phyloP scores from a whole-genome alignment of 768 basidiomycete genomes.

The Amanita rimosa region DNA sequence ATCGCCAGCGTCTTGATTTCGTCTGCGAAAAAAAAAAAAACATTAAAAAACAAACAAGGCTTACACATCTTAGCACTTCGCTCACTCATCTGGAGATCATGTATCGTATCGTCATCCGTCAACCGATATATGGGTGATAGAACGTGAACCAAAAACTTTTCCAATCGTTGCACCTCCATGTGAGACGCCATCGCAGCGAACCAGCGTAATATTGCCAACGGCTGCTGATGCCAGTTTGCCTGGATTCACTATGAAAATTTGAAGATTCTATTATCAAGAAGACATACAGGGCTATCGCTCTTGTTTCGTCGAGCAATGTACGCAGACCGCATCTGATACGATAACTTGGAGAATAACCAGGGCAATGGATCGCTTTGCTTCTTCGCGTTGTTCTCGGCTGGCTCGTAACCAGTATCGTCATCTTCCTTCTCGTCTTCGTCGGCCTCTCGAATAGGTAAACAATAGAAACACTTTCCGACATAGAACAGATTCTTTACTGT shows the following conservation, averaged over 20 bases:
- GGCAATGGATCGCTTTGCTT: slow-evolving; percentile 46
- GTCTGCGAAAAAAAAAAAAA: slow-evolving; percentile 31
- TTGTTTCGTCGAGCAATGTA: slow-evolving; percentile 59
- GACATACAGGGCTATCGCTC: slow-evolving; percentile 31
- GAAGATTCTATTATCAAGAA: background rate
- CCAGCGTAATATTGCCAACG: slow-evolving; percentile 75
- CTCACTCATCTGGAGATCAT: slow-evolving; percentile 71
- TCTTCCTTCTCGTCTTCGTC: slow-evolving; percentile 21
- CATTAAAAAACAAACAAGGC: background rate
- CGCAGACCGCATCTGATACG: slow-evolving; percentile 73
- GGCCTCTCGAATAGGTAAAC: slow-evolving; percentile 22
- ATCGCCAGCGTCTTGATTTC: slow-evolving; percentile 71
- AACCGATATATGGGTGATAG: slow-evolving; percentile 82
- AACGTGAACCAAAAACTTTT: slow-evolving; percentile 73
- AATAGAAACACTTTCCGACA: slow-evolving; percentile 75
- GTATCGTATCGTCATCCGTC: slow-evolving; percentile 75
- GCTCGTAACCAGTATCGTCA: slow-evolving; percentile 11
- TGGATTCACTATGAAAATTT: slow-evolving; percentile 19
- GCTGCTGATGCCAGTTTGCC: slow-evolving; percentile 78
- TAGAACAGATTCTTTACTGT: slow-evolving; percentile 90
- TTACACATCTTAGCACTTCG: slow-evolving; percentile 15
- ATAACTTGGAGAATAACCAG: slow-evolving; percentile 93
- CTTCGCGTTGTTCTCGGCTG: slow-evolving; percentile 12
- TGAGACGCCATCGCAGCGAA: slow-evolving; percentile 84
- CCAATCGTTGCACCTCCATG: slow-evolving; percentile 47